Evolutionary conservation across 768 basidiomycete species (phyloP).

Genomic region (Gloeophyllum trabeum): DNA sequence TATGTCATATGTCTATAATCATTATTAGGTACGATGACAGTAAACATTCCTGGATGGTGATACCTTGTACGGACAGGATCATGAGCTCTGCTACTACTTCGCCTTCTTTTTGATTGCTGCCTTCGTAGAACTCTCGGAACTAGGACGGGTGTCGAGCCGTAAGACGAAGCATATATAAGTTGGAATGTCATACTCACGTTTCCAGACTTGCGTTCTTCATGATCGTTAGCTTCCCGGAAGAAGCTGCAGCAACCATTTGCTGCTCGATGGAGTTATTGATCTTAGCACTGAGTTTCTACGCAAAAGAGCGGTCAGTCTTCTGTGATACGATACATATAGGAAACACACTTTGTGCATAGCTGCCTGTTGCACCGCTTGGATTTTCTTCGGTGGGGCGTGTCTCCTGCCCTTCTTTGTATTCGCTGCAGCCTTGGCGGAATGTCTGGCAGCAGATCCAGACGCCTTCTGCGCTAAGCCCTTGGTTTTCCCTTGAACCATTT

Average conservation of each 20-base stretch:
- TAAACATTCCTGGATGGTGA: too few relatives aligned
- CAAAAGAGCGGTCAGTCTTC: conserved; percentile 1
- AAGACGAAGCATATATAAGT: too few relatives aligned
- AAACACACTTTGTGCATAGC: conserved; percentile 61
- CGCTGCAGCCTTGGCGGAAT: conserved; percentile 55
- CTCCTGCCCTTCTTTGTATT: conserved; percentile 73
- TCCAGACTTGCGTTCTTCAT: conserved; percentile 84
- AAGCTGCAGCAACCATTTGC: conserved; percentile 86
- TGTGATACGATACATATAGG: neutral
- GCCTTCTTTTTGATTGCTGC: too few relatives aligned
- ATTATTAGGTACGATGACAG: too few relatives aligned
- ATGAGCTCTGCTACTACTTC: too few relatives aligned
- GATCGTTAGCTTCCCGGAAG: conserved; percentile 82
- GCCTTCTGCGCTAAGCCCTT: conserved; percentile 61
- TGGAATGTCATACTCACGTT: too few relatives aligned
- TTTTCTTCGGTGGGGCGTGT: conserved; percentile 75
- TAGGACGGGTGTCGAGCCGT: too few relatives aligned
- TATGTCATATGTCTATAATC: too few relatives aligned
- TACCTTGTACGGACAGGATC: too few relatives aligned
- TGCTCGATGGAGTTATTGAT: conserved; percentile 88
- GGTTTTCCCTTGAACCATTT: conserved; percentile 80
- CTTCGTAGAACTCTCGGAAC: too few relatives aligned
- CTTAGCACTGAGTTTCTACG: conserved; percentile 75
- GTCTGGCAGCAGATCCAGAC: conserved; percentile 32
- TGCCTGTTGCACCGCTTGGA: conserved; percentile 58